Evolutionary conservation across 352 stramenopile species (phyloP).

Genomic region (Blastocystis sp.): DNA sequence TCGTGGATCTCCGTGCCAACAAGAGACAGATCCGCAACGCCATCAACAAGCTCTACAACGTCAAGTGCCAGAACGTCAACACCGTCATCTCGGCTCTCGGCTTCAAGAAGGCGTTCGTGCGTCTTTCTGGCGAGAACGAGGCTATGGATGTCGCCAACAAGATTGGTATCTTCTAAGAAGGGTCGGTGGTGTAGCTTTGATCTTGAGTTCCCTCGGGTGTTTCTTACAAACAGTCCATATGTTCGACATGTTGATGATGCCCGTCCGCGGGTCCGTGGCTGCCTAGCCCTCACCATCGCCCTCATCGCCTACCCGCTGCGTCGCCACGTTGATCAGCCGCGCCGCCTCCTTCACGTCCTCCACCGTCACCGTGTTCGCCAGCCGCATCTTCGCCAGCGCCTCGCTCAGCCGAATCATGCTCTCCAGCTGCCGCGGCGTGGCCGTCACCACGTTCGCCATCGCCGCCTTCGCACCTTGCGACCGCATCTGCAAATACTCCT

Average conservation of each 20-base stretch:
- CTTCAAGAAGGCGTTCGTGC: conserved; percentile 75
- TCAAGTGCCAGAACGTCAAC: too few species aligned
- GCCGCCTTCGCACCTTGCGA: conserved; percentile 77
- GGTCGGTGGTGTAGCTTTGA: conserved; percentile 54
- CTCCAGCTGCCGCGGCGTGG: conserved; percentile 75
- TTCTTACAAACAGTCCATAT: conserved; percentile 39
- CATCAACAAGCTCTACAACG: too few species aligned
- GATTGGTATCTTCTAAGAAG: conserved; percentile 98
- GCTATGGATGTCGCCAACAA: conserved; percentile 98
- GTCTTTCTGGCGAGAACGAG: conserved; percentile 96
- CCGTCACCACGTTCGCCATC: conserved; percentile 91
- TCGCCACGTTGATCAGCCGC: conserved; percentile 96
- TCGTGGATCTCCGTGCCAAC: conserved; percentile 77
- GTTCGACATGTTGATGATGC: conserved; percentile 52
- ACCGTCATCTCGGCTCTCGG: too few species aligned
- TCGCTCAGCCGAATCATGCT: too few species aligned
- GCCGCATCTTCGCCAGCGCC: too few species aligned
- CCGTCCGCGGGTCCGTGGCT: conserved; percentile 44
- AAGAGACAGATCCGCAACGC: too few species aligned
- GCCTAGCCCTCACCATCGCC: conserved; percentile 17
- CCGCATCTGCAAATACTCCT: conserved; percentile 87
- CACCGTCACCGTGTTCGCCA: too few species aligned
- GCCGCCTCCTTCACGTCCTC: conserved; percentile 74
- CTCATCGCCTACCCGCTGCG: conserved; percentile 73
- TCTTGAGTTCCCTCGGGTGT: not conserved